Evolutionary conservation across 2,329 filamentous ascomycete species (phyloP).

Genomic region (Beauveria varroae): DNA sequence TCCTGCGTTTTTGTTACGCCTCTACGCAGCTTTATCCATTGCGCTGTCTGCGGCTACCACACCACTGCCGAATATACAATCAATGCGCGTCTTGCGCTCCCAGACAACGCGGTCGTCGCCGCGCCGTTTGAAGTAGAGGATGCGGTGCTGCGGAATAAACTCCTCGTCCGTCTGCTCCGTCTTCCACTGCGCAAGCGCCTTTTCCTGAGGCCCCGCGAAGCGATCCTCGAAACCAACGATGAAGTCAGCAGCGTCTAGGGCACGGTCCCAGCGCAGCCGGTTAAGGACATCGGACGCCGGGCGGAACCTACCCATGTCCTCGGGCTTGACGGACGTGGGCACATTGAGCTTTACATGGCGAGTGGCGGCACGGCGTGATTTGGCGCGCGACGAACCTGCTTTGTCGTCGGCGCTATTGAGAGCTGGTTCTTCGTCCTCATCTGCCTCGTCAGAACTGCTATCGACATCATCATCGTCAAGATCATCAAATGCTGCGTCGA

Average conservation of each 20-base stretch:
- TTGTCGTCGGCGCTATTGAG: not conserved
- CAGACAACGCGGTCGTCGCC: slow-evolving; percentile 46
- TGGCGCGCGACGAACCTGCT: slow-evolving; percentile 12
- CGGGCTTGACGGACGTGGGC: slow-evolving; percentile 19
- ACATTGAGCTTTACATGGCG: not conserved
- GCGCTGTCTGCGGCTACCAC: slow-evolving; percentile 16
- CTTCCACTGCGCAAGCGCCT: slow-evolving; percentile 49
- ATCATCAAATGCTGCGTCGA: slow-evolving; percentile 27
- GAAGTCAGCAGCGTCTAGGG: slow-evolving; percentile 43
- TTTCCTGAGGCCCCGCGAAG: slow-evolving; percentile 48
- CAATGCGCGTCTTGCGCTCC: slow-evolving; percentile 46
- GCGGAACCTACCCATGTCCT: slow-evolving; percentile 41
- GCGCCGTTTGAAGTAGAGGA: slow-evolving; percentile 51
- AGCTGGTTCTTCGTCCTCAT: not conserved
- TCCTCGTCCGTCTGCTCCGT: slow-evolving; percentile 56
- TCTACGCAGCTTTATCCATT: no score
- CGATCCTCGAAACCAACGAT: slow-evolving; percentile 56
- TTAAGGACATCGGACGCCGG: slow-evolving; percentile 52
- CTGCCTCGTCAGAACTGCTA: slow-evolving; percentile 8
- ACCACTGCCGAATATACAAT: slow-evolving; percentile 51
- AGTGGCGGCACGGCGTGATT: slow-evolving; percentile 10
- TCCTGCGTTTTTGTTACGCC: not conserved
- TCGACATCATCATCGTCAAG: slow-evolving; percentile 26
- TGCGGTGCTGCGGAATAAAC: slow-evolving; percentile 58
- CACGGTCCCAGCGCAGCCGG: slow-evolving; percentile 52